Evolutionary conservation across 2,329 filamentous ascomycete species (phyloP).

Genomic region (Thelonectria discophora): DNA sequence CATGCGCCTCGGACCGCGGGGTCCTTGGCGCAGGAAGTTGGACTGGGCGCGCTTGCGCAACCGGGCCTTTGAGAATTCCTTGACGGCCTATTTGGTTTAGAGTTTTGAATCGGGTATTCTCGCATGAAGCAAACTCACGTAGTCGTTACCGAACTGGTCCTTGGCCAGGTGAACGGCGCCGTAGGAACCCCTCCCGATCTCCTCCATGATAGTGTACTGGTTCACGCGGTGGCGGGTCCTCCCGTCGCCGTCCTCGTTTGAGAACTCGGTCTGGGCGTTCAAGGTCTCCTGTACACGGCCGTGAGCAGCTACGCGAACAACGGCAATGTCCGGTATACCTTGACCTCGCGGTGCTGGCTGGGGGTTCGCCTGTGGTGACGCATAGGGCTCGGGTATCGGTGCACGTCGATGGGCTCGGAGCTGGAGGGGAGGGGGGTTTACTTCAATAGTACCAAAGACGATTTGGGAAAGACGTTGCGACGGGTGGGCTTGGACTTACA

Average conservation of each 20-base stretch:
- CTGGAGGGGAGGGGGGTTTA: too few relatives aligned
- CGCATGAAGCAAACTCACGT: constrained; percentile 66
- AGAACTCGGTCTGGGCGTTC: constrained; percentile 87
- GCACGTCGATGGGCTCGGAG: constrained; percentile 52
- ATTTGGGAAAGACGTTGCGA: neutral
- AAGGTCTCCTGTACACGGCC: constrained; percentile 77
- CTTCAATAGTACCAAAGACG: too few relatives aligned
- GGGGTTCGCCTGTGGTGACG: constrained; percentile 67
- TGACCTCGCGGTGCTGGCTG: constrained; percentile 66
- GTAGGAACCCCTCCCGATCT: constrained; percentile 97
- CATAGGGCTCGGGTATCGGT: constrained; percentile 61
- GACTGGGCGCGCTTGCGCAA: constrained; percentile 91
- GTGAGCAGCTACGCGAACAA: constrained; percentile 19
- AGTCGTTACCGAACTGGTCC: constrained; percentile 93
- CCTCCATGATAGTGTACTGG: constrained; percentile 91
- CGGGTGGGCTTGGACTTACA: constrained; percentile 52
- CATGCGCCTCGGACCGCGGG: constrained; percentile 46
- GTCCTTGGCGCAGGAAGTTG: constrained; percentile 73
- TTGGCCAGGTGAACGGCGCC: constrained; percentile 90
- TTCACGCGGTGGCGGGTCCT: constrained; percentile 87
- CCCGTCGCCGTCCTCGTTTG: constrained; percentile 84
- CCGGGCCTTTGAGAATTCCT: constrained; percentile 95
- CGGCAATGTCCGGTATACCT: constrained; percentile 49
- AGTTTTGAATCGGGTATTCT: neutral
- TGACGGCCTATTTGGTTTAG: constrained; percentile 74